Conservation (phyloP, 2,329 filamentous ascomycete species). For the Alternaria brassicae region DNA sequence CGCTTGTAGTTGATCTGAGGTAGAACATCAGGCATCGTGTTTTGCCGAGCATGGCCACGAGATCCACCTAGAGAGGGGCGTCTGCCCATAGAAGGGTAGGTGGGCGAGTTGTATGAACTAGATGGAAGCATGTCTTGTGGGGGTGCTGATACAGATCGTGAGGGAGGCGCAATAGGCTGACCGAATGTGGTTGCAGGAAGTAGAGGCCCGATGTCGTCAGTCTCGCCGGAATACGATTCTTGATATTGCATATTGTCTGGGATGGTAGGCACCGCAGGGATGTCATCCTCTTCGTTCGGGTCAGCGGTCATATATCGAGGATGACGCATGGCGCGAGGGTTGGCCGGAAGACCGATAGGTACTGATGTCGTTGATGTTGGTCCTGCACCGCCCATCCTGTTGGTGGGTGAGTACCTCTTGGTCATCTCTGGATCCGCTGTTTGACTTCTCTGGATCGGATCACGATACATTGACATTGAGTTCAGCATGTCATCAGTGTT, state of each 20-base stretch:
- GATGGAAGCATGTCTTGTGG: conserved; percentile 50
- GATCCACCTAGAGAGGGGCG: conserved; percentile 48
- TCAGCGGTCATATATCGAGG: conserved; percentile 71
- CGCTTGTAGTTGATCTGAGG: conserved; percentile 48
- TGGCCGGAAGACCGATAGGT: conserved; percentile 82
- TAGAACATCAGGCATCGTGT: conserved; percentile 52
- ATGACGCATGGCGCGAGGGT: conserved; percentile 88
- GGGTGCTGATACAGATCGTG: conserved; percentile 58
- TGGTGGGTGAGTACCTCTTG: conserved; percentile 47
- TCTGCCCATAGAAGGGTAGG: conserved; percentile 35
- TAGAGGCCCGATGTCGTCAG: conserved; percentile 56
- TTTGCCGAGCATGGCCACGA: conserved; percentile 52
- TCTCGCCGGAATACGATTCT: conserved; percentile 32
- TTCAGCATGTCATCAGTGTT: conserved; percentile 53
- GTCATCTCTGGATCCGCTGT: conserved; percentile 67
- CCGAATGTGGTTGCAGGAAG: conserved; percentile 58
- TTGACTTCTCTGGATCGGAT: conserved; percentile 63
- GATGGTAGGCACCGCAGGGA: conserved; percentile 63
- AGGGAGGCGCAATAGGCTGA: conserved; percentile 44
- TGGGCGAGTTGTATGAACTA: conserved; percentile 35
- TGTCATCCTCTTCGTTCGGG: conserved; percentile 56
- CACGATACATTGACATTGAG: conserved; percentile 44
- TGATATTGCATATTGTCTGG: conserved; percentile 57
- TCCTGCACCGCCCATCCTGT: conserved; percentile 37
- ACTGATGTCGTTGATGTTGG: conserved; percentile 59